Evolutionary conservation across 2,329 filamentous ascomycete species (phyloP).

Genomic region (Colletotrichum tropicale): DNA sequence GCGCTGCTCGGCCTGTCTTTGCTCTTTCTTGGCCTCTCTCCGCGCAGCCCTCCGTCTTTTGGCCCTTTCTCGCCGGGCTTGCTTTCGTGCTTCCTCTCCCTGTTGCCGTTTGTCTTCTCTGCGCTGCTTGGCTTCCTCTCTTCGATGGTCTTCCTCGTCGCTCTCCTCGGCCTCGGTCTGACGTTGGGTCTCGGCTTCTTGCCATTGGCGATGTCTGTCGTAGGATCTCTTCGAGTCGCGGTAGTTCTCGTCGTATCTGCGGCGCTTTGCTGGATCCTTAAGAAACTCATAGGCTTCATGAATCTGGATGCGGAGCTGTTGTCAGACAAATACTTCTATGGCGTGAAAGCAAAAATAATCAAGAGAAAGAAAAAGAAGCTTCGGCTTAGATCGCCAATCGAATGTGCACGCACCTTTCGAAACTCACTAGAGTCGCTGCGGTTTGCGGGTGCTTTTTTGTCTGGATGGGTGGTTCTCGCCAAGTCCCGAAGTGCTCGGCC

Average conservation of each 20-base stretch:
- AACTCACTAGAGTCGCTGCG: background rate
- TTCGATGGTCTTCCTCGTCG: background rate
- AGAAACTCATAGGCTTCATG: background rate
- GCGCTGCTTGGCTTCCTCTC: background rate
- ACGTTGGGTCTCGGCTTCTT: background rate
- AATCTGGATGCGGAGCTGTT: background rate
- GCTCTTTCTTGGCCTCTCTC: background rate
- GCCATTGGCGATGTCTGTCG: background rate
- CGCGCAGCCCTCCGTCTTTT: background rate
- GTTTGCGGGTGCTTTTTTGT: background rate
- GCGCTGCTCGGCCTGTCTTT: background rate
- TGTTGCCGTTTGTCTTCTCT: accelerated
- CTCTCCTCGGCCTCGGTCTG: background rate
- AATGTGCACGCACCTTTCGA: background rate
- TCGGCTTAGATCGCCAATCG: background rate
- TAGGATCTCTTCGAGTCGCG: accelerated
- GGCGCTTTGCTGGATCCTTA: accelerated
- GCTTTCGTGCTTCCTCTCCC: background rate
- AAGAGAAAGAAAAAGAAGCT: no score
- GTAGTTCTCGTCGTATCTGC: background rate
- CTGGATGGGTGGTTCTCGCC: background rate
- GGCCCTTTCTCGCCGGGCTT: background rate
- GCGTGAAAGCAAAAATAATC: background rate
- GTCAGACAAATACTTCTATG: background rate
- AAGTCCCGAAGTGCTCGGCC: background rate